Percentiles rank a stretch among this genome's conserved stretches.
phyloP scores from a whole-genome alignment of 805 yeast species.

The Ascoidea tarda region DNA sequence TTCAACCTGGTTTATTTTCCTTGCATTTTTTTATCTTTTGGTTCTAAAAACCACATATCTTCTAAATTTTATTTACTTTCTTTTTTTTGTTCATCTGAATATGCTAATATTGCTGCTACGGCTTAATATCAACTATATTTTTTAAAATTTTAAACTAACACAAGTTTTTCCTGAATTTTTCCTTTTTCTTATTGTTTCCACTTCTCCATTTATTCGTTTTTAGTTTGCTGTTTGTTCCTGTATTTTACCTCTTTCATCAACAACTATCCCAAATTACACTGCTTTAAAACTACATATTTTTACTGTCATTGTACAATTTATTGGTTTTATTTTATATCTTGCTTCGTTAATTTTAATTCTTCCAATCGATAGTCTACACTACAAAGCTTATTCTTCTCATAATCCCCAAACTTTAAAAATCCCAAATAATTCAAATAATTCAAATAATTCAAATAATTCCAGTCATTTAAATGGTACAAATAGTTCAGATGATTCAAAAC shows the following conservation, averaged over 20 bases:
- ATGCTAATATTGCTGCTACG: background rate
- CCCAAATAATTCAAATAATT: no score
- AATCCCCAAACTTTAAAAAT: no score
- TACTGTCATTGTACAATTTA: background rate
- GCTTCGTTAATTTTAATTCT: background rate
- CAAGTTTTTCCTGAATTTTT: no score
- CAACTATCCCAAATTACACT: background rate
- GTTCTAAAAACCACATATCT: no score
- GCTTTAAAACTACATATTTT: background rate
- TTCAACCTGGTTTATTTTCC: no score
- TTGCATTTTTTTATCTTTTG: no score
- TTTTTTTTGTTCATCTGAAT: background rate
- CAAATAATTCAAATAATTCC: background rate
- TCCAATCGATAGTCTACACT: background rate
- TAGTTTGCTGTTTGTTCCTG: background rate
- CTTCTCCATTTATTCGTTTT: no score
- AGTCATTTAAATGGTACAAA: no score
- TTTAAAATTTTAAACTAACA: no score
- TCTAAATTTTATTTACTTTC: no score
- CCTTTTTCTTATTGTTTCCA: no score
- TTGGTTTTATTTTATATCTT: background rate
- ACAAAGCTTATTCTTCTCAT: background rate
- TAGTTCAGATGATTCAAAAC: background rate
- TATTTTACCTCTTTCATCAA: background rate
- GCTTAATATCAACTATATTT: background rate